Conservation (phyloP, 2,329 filamentous ascomycete genomes). For the Xylaria sp. region DNA sequence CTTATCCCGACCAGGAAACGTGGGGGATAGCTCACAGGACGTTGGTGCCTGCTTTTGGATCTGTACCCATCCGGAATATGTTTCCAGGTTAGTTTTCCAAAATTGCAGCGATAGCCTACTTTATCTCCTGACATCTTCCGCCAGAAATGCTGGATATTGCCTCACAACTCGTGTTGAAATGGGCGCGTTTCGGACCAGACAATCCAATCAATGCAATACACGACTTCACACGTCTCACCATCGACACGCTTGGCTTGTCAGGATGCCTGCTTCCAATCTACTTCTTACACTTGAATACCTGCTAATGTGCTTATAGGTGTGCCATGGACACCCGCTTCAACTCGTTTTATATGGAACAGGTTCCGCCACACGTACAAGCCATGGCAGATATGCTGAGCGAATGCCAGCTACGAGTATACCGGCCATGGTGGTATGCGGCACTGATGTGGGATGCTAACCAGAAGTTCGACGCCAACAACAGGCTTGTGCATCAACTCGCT, state of each 20-base stretch:
- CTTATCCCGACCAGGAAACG: slow-evolving; percentile 40
- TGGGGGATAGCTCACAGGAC: slow-evolving; percentile 58
- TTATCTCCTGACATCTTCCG: too few relatives aligned
- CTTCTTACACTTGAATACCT: too few relatives aligned
- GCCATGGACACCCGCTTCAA: slow-evolving; percentile 57
- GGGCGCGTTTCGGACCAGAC: slow-evolving; percentile 50
- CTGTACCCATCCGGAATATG: slow-evolving; percentile 55
- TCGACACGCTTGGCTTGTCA: slow-evolving; percentile 59
- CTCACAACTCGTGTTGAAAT: slow-evolving; percentile 39
- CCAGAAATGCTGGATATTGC: slow-evolving; percentile 7
- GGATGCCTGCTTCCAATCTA: too few relatives aligned
- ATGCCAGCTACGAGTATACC: slow-evolving; percentile 40
- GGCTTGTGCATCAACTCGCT: neutral
- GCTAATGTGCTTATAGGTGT: too few relatives aligned
- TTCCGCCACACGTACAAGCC: slow-evolving; percentile 56
- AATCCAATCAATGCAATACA: slow-evolving; percentile 50
- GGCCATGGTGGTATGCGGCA: neutral
- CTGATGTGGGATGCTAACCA: slow-evolving; percentile 1
- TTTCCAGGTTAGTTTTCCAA: too few relatives aligned
- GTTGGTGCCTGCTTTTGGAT: slow-evolving; percentile 57
- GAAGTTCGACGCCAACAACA: slow-evolving; percentile 33
- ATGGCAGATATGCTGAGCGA: slow-evolving; percentile 52
- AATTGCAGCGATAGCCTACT: too few relatives aligned
- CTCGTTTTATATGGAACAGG: slow-evolving; percentile 55
- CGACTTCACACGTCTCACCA: slow-evolving; percentile 57